Base-by-base conservation (phyloP, 129 eudicot genomes). In the Helichrysum umbraculigerum region DNA sequence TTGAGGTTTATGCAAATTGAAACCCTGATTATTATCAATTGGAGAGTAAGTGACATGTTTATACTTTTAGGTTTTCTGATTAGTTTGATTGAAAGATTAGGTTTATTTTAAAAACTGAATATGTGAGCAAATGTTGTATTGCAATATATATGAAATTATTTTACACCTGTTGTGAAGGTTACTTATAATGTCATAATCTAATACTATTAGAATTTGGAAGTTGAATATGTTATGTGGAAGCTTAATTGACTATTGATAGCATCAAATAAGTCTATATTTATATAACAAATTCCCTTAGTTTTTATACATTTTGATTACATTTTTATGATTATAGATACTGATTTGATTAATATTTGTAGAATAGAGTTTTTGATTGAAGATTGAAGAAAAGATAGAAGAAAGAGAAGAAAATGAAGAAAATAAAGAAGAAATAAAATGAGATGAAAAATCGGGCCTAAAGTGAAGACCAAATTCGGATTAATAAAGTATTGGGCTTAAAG, bases 11-110 rank as follows among this genome's bases (percentile, higher is more conserved):
- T 78, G 77, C 33, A 37, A 8, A 32, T 66, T 21, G 66, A 32
- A 78, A 78, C 82, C 82, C 82, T 71, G 62, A 62, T 61, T n/a
- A 25, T 9, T 6, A 41, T 61, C 16, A 61, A 70, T 35, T 47
- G 54, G 54, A 65, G 44, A 33, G 77, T 64, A 62, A 32, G 82
- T 78, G 47, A 62, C 62, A 1, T 41, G 14, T 41, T 41, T 41
- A 10, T 41, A 41, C 47, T 41, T 39, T 10, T 9, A 41, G 47
- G 14, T 76, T 47, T 64, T 50, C 3, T 57, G 7, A 42, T 30
- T 59, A 29, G 50, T 28, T 68, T 63, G 32, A 10, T 7, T 16
- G 17, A 34, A 56, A 1, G 1, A 15, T 25, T 15, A 8, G 69
- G 63, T 32, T 44, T 33, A 32, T 60, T 6, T 20, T 20, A 33